Evolutionary conservation across 306 rosid species (phyloP), one percentile per base, ranked within the genome.

Genomic region (Clitoria ternatea): DNA sequence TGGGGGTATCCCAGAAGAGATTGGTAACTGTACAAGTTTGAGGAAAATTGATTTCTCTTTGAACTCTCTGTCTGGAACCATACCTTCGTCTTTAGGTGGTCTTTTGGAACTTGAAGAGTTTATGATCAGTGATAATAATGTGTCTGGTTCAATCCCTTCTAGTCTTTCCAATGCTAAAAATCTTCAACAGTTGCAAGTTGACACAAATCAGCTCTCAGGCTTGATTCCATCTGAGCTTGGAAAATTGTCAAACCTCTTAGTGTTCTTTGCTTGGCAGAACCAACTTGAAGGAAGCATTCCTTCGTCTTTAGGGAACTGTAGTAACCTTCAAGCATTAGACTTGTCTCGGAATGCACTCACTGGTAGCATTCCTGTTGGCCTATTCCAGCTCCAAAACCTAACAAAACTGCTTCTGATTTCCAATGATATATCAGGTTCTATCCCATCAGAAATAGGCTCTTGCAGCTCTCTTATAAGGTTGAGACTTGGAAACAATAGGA

Each of bases 251-350:
- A 87, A 83, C 74, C 85, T 95, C 8, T 30, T 47, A 6, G 91
- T 95, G 72, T 86, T 95, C 71, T 86, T 90, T 4, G 96, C 96
- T 52, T 95, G 99, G 99, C 82, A 85, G 70, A 95, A 95, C 81
- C 92, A 89, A 72, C 96, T 95, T 19, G 86, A 91, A 81, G 99
- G 99, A 81, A 89, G 95, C 70, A 83, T 95, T 75, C 97, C 99
- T 69, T 77, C 80, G 0, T 65, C 74, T 80, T 79, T 95, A 75
- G 86, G 80, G 17, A 81, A 78, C 63, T 91, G 94, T 40, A 78
- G 79, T 18, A 85, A 77, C 61, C 90, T 95, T 0, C 80, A 89
- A 77, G 87, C 95, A 3, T 66, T 95, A 1, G 99, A 95, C 53
- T 85, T 95, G 84, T 95, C 99, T 5, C 89, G 80, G 13, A 95